Conservation (phyloP, 768 basidiomycete genomes). For the Kwoniella shandongensis region DNA sequence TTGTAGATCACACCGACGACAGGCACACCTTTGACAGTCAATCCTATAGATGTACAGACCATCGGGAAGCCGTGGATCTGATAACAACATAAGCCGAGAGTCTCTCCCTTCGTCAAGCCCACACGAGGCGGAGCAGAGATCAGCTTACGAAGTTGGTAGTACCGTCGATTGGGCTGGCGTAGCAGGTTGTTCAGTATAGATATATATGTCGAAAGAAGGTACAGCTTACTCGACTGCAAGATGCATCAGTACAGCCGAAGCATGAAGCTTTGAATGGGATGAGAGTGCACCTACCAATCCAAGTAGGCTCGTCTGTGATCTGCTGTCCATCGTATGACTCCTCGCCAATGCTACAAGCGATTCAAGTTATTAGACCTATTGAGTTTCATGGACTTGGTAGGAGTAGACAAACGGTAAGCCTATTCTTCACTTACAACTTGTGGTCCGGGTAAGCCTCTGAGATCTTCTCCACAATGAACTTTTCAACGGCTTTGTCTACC, state of each 20-base stretch:
- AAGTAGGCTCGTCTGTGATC: conserved; percentile 85
- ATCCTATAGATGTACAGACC: conserved; percentile 85
- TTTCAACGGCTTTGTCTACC: conserved; percentile 88
- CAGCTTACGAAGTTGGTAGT: conserved; percentile 50
- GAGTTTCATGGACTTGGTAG: no score
- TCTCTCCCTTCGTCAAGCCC: no score
- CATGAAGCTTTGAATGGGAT: background rate
- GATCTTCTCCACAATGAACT: conserved; percentile 72
- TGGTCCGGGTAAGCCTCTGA: conserved; percentile 68
- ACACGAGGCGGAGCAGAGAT: background rate
- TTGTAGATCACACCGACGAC: conserved; percentile 90
- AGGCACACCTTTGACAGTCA: conserved; percentile 77
- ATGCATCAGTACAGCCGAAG: conserved; percentile 11
- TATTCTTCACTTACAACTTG: conserved; percentile 65
- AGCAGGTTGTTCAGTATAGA: background rate
- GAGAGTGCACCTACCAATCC: conserved; percentile 81
- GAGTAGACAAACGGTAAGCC: background rate
- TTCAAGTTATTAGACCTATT: background rate
- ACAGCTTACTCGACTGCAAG: conserved; percentile 19
- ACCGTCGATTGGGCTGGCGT: conserved; percentile 44
- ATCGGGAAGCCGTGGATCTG: conserved; percentile 64
- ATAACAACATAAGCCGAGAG: conserved; percentile 13
- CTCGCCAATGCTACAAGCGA: conserved; percentile 74
- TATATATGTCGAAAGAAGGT: background rate
- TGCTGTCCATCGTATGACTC: conserved; percentile 70